A percentile compares a stretch with the other conserved stretches of the same genome.
These are phyloP conservation scores for Starmera amethionina DNA, from an alignment of 805 yeast genomes.

Conservation along the genomic window DNA sequence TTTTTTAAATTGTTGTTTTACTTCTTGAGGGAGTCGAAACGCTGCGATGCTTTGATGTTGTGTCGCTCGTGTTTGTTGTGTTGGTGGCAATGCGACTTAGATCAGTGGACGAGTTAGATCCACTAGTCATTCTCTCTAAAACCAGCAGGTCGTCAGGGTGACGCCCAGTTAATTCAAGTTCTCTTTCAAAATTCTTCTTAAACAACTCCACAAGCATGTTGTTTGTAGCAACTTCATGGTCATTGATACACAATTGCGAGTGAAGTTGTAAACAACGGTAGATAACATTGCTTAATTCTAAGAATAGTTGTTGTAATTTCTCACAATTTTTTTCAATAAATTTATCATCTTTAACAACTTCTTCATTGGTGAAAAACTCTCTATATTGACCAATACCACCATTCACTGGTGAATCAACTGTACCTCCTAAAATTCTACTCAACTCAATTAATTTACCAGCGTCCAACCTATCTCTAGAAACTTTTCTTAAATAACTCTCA, in stretches of 20 bases:
- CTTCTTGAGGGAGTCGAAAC: no score
- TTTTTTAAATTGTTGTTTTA: no score
- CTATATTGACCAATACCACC: conserved; percentile 87
- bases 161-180: conserved; percentile 35
- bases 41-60: not conserved
- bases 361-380: conserved; percentile 43
- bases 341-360: conserved; percentile 17
- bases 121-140: no score
- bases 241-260: no score
- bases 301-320: conserved; percentile 33
- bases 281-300: conserved; percentile 58
- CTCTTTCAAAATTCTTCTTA: conserved; percentile 56
- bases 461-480: conserved; percentile 40
- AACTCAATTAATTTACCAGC: conserved; percentile 48
- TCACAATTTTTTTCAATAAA: conserved; percentile 20
- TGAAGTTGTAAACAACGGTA: conserved; percentile 41
- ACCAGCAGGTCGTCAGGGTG: conserved; percentile 13
- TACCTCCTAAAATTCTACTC: conserved; percentile 67
- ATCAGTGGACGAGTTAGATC: conserved; percentile 5
- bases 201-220: conserved; percentile 35
- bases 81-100: conserved; percentile 2
- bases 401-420: conserved; percentile 86
- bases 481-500: conserved; percentile 48
- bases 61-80: conserved; percentile 12
- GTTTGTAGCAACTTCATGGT: no score